Percentiles rank a stretch among this genome's conserved stretches.
Conservation (phyloP, 2,329 filamentous ascomycete species). For the Sporothrix humicola region DNA sequence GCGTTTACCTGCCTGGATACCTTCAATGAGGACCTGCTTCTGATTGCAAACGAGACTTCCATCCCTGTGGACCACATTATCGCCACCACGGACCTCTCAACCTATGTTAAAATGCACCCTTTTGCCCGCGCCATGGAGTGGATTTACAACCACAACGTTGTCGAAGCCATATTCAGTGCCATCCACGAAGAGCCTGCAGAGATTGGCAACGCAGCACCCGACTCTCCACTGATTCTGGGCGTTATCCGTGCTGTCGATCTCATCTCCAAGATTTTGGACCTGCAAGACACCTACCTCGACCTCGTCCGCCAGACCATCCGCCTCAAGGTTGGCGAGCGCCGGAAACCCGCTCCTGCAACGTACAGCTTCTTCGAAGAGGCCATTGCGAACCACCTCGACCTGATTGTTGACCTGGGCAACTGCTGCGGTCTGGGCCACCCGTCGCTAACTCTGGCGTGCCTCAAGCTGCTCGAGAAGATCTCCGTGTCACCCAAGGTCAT, state of each 20-base stretch:
- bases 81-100: conserved; percentile 72
- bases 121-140: conserved; percentile 97
- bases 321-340: conserved; percentile 63
- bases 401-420: conserved; percentile 82
- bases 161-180: conserved; percentile 76
- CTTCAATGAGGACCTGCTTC: conserved; percentile 93
- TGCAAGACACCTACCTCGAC: conserved; percentile 90
- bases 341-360: conserved; percentile 69
- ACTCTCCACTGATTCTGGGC: conserved; percentile 81
- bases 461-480: conserved; percentile 84
- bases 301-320: conserved; percentile 82
- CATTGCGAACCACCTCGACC: conserved; percentile 76
- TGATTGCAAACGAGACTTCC: conserved; percentile 79
- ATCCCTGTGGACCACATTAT: conserved; percentile 78
- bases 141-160: conserved; percentile 92
- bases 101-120: conserved; percentile 86
- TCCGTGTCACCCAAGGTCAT: conserved; percentile 83
- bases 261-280: conserved; percentile 79
- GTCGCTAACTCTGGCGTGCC: conserved; percentile 76
- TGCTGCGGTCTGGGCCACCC: conserved; percentile 87
- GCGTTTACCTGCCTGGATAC: conserved; percentile 76
- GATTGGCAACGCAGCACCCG: conserved; percentile 72
- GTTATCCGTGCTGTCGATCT: conserved; percentile 82
- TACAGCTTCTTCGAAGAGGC: conserved; percentile 93
- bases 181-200: conserved; percentile 77